phyloP scores from a whole-genome alignment of 106 monocot genomes.

The Vanilla planifolia region DNA sequence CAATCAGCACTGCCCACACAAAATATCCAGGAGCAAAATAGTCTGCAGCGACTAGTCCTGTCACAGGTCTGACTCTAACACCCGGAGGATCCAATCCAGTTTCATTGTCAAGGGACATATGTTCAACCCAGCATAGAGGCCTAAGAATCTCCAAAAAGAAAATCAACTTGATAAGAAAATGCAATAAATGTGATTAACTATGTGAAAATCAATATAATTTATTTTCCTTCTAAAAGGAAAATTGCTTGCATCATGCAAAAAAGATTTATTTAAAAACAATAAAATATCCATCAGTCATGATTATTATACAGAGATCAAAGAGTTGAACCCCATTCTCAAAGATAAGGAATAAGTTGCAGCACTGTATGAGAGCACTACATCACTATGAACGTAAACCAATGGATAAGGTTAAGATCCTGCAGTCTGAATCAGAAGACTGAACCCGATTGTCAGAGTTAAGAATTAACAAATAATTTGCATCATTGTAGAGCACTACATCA shows the following conservation, averaged over 20 bases:
- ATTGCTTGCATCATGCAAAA: not conserved
- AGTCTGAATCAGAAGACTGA: too few species aligned
- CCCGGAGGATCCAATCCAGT: constrained; percentile 92
- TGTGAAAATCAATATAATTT: not conserved
- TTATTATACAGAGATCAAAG: too few species aligned
- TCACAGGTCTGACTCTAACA: constrained; percentile 83
- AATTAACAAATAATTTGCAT: too few species aligned
- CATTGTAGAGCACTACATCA: too few species aligned
- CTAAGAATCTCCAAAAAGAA: constrained; percentile 36
- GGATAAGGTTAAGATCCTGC: too few species aligned
- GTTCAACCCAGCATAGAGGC: constrained; percentile 97
- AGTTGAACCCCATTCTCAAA: too few species aligned
- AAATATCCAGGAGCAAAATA: constrained; percentile 99
- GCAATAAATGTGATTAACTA: not conserved
- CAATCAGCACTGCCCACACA: constrained; percentile 99
- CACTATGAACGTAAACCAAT: too few species aligned
- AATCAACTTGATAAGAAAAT: not conserved
- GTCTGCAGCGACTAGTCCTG: constrained; percentile 96
- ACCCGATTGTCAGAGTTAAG: too few species aligned
- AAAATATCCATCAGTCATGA: not conserved
- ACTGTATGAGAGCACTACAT: too few species aligned
- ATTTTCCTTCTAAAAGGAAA: not conserved
- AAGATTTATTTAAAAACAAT: not conserved
- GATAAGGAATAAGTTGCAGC: too few species aligned
- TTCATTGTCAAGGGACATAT: constrained; percentile 99